These are phyloP conservation scores for Closterium sp. DNA, from an alignment of 139 green algal species.

Conservation along the genomic window DNA sequence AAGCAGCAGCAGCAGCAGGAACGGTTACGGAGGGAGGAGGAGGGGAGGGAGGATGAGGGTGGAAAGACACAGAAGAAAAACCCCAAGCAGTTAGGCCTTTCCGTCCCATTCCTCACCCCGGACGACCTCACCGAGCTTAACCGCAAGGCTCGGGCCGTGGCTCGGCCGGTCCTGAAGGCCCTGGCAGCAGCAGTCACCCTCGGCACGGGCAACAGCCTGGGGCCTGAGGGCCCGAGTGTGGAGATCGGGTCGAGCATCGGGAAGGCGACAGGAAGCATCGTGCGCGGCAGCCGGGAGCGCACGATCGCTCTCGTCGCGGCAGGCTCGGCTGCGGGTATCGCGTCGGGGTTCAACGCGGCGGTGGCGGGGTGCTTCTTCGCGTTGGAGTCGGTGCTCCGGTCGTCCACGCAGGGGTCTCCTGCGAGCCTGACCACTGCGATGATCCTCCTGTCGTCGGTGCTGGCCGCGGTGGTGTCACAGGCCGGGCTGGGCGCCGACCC, in stretches of 20 bases:
- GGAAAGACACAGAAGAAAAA: neutral
- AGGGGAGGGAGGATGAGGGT: neutral
- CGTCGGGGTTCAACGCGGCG: constrained; percentile 86
- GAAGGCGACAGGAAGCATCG: constrained; percentile 57
- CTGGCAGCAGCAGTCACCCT: constrained; percentile 73
- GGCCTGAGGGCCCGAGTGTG: constrained; percentile 89
- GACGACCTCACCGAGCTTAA: neutral
- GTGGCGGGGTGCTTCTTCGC: constrained; percentile 92
- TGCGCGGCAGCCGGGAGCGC: constrained; percentile 56
- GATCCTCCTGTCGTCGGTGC: constrained; percentile 71
- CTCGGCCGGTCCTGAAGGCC: constrained; percentile 47
- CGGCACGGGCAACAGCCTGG: constrained; percentile 78
- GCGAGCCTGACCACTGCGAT: constrained; percentile 63
- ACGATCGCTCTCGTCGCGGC: constrained; percentile 77
- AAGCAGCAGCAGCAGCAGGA: neutral
- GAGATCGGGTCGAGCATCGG: constrained; percentile 84
- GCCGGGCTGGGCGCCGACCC: constrained; percentile 67
- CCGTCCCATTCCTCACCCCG: neutral
- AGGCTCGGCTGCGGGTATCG: constrained; percentile 76
- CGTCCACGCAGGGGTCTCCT: neutral
- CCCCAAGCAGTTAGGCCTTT: neutral
- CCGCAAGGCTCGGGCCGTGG: neutral
- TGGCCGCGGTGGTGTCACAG: constrained; percentile 62
- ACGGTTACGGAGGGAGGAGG: neutral
- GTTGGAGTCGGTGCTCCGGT: constrained; percentile 69